A percentile compares a stretch with the other conserved stretches of the same genome.
Evolutionary conservation across 768 basidiomycete species (phyloP).

Genomic region (Cantharellus anzutake): DNA sequence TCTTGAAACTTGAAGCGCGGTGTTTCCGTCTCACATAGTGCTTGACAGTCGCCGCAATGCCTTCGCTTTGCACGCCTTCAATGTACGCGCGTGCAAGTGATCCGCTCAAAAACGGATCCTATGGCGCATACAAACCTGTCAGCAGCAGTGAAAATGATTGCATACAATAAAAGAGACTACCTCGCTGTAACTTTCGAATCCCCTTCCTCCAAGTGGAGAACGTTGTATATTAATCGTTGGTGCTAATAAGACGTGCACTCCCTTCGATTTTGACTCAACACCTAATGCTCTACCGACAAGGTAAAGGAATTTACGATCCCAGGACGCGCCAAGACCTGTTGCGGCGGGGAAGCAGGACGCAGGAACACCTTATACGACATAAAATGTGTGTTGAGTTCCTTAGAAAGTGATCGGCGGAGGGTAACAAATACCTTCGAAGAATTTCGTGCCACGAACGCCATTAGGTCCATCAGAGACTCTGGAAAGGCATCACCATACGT

Average conservation of each 20-base stretch:
- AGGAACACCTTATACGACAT: slow-evolving; percentile 19
- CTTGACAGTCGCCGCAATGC: slow-evolving; percentile 60
- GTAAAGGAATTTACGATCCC: slow-evolving; percentile 44
- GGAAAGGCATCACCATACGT: not conserved
- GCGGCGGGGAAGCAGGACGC: slow-evolving; percentile 14
- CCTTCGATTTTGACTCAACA: slow-evolving; percentile 47
- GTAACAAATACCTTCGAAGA: slow-evolving; percentile 11
- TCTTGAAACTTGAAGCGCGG: slow-evolving; percentile 25
- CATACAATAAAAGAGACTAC: slow-evolving; percentile 12
- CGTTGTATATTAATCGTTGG: slow-evolving; percentile 78
- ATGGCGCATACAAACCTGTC: too few relatives aligned
- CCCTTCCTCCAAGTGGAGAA: slow-evolving; percentile 13
- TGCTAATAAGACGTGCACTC: slow-evolving; percentile 50
- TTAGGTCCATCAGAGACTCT: slow-evolving; percentile 74
- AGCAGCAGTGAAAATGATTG: too few relatives aligned
- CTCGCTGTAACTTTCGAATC: slow-evolving; percentile 1
- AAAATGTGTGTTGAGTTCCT: slow-evolving; percentile 9
- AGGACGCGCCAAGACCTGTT: slow-evolving; percentile 60
- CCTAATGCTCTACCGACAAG: slow-evolving; percentile 46
- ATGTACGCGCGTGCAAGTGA: slow-evolving; percentile 51
- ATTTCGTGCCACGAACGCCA: slow-evolving; percentile 19
- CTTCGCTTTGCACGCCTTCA: slow-evolving; percentile 55
- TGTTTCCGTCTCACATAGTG: slow-evolving; percentile 24
- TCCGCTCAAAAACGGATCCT: slow-evolving; percentile 59
- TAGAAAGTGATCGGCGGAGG: slow-evolving; percentile 42